Evolutionary conservation across 2,329 filamentous ascomycete genomes (phyloP).

Genomic region (Raffaelea deltoideospora): DNA sequence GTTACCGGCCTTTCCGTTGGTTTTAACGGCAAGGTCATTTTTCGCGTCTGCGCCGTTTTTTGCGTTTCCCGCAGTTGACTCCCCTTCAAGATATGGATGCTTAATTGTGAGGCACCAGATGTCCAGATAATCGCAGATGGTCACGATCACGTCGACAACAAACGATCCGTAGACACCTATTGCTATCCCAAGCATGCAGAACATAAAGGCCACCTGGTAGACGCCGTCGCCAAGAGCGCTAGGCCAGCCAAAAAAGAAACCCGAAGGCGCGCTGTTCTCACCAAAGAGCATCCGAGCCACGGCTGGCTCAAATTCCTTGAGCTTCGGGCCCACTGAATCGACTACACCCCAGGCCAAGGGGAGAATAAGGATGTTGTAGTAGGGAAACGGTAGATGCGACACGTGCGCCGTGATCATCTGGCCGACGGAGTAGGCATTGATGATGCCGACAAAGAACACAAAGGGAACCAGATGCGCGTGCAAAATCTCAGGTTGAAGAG

Average conservation of each 20-base stretch:
- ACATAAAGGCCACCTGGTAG: constrained; percentile 76
- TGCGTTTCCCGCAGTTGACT: too few species aligned
- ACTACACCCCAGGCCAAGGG: constrained; percentile 66
- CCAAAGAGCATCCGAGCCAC: constrained; percentile 4
- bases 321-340: constrained; percentile 61
- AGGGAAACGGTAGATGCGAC: constrained; percentile 75
- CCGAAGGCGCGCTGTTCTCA: constrained; percentile 1
- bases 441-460: constrained; percentile 68
- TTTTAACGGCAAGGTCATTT: not conserved
- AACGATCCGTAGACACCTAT: constrained; percentile 95
- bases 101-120: constrained; percentile 99
- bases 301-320: constrained; percentile 33
- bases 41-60: not conserved
- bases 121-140: constrained; percentile 94
- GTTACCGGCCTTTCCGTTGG: not conserved
- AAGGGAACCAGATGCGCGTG: constrained; percentile 78
- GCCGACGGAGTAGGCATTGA: constrained; percentile 91
- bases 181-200: constrained; percentile 69
- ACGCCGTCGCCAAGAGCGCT: constrained; percentile 57
- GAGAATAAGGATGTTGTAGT: constrained; percentile 69
- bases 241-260: constrained; percentile 47
- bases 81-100: constrained; percentile 44
- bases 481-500: constrained; percentile 72
- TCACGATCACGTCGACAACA: constrained; percentile 91
- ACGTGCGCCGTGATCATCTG: constrained; percentile 93